A percentile compares a stretch with the other conserved stretches of the same genome.
These are phyloP conservation scores for Pseudogymnoascus sp. DNA, from an alignment of 2,329 filamentous ascomycete genomes.

Conservation along the genomic window DNA sequence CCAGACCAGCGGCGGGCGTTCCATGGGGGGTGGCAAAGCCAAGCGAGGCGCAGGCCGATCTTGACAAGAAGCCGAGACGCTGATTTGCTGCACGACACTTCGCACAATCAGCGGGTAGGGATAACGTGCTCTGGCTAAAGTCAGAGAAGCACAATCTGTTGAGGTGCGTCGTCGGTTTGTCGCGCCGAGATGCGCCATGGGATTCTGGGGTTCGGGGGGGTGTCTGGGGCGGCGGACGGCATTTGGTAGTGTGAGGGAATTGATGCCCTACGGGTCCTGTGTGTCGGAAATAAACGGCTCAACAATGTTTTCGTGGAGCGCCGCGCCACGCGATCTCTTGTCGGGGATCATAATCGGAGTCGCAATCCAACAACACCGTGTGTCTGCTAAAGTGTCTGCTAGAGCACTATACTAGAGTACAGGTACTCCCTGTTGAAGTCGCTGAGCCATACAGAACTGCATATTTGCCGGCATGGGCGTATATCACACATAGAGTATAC, in stretches of 20 bases:
- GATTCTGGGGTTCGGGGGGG: neutral
- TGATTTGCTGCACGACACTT: neutral
- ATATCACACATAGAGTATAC: conserved; percentile 1
- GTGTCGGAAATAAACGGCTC: conserved; percentile 9
- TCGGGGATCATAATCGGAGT: neutral
- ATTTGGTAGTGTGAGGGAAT: conserved; percentile 9
- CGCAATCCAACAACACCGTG: neutral
- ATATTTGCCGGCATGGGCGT: conserved; percentile 4
- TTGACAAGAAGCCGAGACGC: neutral
- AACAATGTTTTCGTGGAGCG: neutral
- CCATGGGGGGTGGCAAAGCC: conserved; percentile 1
- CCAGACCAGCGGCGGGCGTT: neutral
- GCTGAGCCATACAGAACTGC: neutral
- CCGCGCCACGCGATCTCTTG: neutral
- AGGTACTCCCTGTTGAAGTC: neutral
- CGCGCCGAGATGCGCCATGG: conserved; percentile 2
- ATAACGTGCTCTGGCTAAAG: conserved; percentile 5
- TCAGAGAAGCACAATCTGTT: neutral
- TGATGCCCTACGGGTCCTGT: conserved; percentile 2
- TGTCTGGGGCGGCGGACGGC: conserved; percentile 1
- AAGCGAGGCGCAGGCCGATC: conserved; percentile 7
- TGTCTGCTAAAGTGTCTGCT: neutral
- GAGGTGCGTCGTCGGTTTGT: conserved; percentile 5
- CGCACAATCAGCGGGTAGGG: neutral
- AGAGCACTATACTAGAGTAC: neutral